Evolutionary conservation across 2,329 filamentous ascomycete genomes (phyloP), one percentile per base, ranked within the genome.

Genomic region (Colletotrichum incanum): DNA sequence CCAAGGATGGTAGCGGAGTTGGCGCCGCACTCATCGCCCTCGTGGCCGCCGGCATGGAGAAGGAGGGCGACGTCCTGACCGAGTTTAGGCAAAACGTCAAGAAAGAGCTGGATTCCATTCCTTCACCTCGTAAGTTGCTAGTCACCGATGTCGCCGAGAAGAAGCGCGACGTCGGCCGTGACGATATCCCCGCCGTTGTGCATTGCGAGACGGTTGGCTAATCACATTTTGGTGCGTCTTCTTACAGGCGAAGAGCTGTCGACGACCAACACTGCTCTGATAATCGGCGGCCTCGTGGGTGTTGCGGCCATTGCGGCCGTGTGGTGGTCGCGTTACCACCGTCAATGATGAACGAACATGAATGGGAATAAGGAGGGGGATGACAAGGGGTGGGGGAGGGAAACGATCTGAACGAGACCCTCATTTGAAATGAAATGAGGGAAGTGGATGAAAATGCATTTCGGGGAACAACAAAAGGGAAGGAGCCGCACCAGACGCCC

Each of bases 1-100:
- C 96, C 74, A 98, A 98, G 87, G 96, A 99, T 80, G 96, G 96
- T 59, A 96, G 93, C 75, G 96, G 94, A 74, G 94, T 98, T n/a
- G 96, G 96, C 65, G 96, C 96, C 3, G 96, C 96, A 50, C 85
- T 99, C 77, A 98, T 98, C 83, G 96, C 96, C 63, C 89, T 98
- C 62, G 93, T 98, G 37, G 96, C 96, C 1, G 93, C 93, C 1
- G 86, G 88, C 78, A 90, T 88, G 85, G 88, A 91, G 82, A 87
- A 88, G 82, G 79, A 80, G 72, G 68, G 78, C 3, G 85, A 88
- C 66, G 84, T 83, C 74, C 74, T 87, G 62, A 78, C 78, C 50
- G 80, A 84, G 71, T 73, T 88, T 60, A 81, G 83, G 71, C 79
- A 80, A 43, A 82, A 83, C 23, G 79, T 83, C 60, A 82, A 80